phyloP scores from a whole-genome alignment of 2,329 filamentous ascomycete genomes.

The Xylaria sp. region DNA sequence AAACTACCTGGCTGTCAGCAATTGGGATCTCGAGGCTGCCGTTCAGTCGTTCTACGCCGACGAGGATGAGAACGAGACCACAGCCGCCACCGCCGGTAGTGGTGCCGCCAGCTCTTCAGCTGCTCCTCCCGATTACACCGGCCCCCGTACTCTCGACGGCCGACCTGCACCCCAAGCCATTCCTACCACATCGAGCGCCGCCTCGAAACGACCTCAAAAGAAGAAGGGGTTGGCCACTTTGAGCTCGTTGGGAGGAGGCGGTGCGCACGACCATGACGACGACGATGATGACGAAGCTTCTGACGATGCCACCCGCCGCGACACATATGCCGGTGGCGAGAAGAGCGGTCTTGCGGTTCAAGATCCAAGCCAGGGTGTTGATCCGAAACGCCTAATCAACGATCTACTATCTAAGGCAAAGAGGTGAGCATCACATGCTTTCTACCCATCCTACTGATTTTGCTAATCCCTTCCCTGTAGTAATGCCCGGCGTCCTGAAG shows the following conservation, averaged over 20 bases:
- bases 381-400: conserved; percentile 66
- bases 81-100: conserved; percentile 51
- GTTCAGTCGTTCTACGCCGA: conserved; percentile 70
- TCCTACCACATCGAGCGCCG: conserved; percentile 45
- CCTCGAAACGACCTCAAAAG: conserved; percentile 60
- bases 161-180: conserved; percentile 63
- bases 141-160: conserved; percentile 71
- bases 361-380: conserved; percentile 65
- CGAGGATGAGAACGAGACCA: conserved; percentile 58
- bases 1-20: conserved; percentile 71
- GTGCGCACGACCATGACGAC: conserved; percentile 64
- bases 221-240: conserved; percentile 70
- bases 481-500: conserved; percentile 68
- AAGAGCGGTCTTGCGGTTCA: conserved; percentile 80
- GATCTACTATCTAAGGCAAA: conserved; percentile 73
- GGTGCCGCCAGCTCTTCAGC: conserved; percentile 41
- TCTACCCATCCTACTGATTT: background rate
- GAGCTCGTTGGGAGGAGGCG: conserved; percentile 61
- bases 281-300: conserved; percentile 63
- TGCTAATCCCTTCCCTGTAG: conserved; percentile 52
- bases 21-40: conserved; percentile 74
- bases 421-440: conserved; percentile 57
- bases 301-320: conserved; percentile 68
- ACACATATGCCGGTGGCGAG: conserved; percentile 85
- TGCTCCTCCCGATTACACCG: conserved; percentile 60